A percentile compares a stretch with the other conserved stretches of the same genome.
Evolutionary conservation across 1,139 yeast genomes (phyloP).

Genomic region (Insectozyma bohioensis): DNA sequence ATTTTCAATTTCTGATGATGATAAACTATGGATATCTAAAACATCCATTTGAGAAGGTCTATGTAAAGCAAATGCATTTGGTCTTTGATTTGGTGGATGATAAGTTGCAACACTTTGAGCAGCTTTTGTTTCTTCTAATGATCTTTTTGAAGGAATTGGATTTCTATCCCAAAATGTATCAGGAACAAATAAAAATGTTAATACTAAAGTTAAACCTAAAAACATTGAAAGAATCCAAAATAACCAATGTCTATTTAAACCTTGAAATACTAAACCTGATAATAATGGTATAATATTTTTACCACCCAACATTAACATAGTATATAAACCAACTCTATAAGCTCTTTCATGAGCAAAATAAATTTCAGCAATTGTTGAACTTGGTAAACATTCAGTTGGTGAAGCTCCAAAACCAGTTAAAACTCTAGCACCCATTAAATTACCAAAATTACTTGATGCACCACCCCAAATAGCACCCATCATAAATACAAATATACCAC

Average conservation of each 20-base stretch:
- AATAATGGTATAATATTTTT: conserved; percentile 60
- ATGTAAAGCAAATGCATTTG: conserved; percentile 34
- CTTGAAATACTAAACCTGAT: conserved; percentile 52
- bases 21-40: conserved; percentile 21
- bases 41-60: conserved; percentile 16
- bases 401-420: conserved; percentile 60
- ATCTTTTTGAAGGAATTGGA: conserved; percentile 51
- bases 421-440: conserved; percentile 57
- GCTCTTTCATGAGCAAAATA: conserved; percentile 68
- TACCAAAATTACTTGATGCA: conserved; percentile 45
- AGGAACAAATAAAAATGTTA: conserved; percentile 57
- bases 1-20: conserved; percentile 17
- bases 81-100: conserved; percentile 29
- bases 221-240: conserved; percentile 60
- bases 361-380: conserved; percentile 62
- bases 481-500: conserved; percentile 49
- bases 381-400: conserved; percentile 62
- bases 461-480: conserved; percentile 60
- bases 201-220: conserved; percentile 45
- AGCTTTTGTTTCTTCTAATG: conserved; percentile 47
- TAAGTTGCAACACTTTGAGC: conserved; percentile 43
- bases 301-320: conserved; percentile 61
- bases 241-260: conserved; percentile 57
- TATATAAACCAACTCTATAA: conserved; percentile 60
- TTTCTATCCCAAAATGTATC: conserved; percentile 66